phyloP scores from a whole-genome alignment of 768 basidiomycete species.

The Tremella mesenterica region DNA sequence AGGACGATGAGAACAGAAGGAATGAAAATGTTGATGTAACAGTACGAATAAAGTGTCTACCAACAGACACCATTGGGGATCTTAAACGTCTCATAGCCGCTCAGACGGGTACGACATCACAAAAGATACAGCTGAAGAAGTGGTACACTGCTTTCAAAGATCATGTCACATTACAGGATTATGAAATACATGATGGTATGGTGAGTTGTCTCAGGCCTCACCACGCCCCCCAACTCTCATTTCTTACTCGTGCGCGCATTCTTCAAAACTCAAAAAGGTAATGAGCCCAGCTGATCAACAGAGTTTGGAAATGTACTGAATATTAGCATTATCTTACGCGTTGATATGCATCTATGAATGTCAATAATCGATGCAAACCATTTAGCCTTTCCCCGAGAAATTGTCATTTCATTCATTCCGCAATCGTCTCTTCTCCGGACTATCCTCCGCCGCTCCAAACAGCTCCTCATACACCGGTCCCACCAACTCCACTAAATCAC shows the following conservation, averaged over 20 bases:
- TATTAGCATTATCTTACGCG: too few species aligned
- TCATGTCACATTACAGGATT: conserved; percentile 50
- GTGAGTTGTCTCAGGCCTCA: conserved; percentile 21
- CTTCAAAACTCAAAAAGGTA: conserved; percentile 3
- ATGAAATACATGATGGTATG: conserved; percentile 47
- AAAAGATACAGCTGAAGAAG: conserved; percentile 92
- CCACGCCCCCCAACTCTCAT: background rate
- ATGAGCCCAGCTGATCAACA: too few species aligned
- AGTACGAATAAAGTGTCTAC: conserved; percentile 88
- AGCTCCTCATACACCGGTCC: conserved; percentile 63
- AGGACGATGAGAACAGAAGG: too few species aligned
- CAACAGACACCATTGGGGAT: conserved; percentile 93
- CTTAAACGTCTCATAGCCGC: conserved; percentile 95
- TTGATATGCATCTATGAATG: background rate
- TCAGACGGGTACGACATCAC: conserved; percentile 77
- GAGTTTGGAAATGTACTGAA: conserved; percentile 45
- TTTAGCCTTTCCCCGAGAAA: too few species aligned
- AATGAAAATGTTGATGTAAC: conserved; percentile 1
- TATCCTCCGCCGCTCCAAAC: conserved; percentile 49
- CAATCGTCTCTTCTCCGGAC: background rate
- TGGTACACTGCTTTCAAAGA: conserved; percentile 97
- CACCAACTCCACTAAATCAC: conserved; percentile 58
- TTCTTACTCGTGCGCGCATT: background rate
- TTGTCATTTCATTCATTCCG: background rate
- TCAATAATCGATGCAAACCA: too few species aligned